phyloP scores from a whole-genome alignment of 2,329 filamentous ascomycete genomes.

The Laburnicola sp. region DNA sequence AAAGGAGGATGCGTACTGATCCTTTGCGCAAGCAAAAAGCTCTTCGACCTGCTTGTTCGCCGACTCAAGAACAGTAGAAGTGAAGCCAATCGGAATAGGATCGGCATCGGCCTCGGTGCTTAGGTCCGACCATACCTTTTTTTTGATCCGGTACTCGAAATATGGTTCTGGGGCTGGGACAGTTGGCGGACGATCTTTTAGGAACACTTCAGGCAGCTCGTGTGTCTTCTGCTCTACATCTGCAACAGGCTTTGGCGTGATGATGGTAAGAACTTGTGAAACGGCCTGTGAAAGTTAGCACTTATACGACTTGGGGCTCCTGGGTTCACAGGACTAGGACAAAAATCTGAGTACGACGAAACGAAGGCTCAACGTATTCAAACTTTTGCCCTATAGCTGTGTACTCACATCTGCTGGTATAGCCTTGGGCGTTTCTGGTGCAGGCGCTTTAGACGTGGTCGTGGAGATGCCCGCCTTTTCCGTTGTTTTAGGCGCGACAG shows the following conservation, averaged over 20 bases:
- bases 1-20: slow-evolving; percentile 11
- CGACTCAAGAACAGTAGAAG: slow-evolving; percentile 10
- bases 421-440: too few species aligned
- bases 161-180: slow-evolving; percentile 17
- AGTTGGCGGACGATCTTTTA: neutral
- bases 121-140: slow-evolving; percentile 18
- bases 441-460: too few species aligned
- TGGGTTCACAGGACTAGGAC: too few species aligned
- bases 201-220: neutral
- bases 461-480: neutral
- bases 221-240: neutral
- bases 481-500: neutral
- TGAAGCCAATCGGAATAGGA: slow-evolving; percentile 14
- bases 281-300: neutral
- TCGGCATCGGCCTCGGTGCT: slow-evolving; percentile 2
- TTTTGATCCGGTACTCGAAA: slow-evolving; percentile 29
- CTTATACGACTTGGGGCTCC: too few species aligned
- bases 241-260: neutral
- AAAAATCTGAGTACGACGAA: too few species aligned
- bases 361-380: too few species aligned
- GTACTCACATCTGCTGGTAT: too few species aligned
- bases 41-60: slow-evolving; percentile 24
- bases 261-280: too few species aligned
- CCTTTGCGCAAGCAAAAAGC: slow-evolving; percentile 7
- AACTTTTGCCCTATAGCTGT: too few species aligned